Evolutionary conservation across 495 filamentous ascomycete species (phyloP).

Genomic region (Rhizodiscina lignyota): DNA sequence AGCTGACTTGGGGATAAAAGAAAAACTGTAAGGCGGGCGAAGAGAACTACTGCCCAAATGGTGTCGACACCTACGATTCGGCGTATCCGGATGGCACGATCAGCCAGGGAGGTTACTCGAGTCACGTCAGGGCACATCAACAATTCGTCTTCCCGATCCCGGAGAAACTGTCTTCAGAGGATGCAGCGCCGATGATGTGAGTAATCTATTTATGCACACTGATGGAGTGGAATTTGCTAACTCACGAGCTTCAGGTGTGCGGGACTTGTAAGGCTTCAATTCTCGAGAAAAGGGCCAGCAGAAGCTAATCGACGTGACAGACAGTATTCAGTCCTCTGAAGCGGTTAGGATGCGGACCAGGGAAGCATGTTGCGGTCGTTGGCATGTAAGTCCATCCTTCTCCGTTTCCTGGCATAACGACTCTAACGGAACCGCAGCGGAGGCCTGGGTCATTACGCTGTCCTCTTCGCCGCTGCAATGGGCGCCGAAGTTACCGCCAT

Average conservation of each 20-base stretch:
- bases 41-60: constrained; percentile 63
- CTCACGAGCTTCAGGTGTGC: too few species aligned
- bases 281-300: too few species aligned
- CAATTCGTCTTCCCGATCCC: constrained; percentile 72
- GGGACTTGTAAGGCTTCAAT: too few species aligned
- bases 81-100: constrained; percentile 48
- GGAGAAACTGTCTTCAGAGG: constrained; percentile 42
- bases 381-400: constrained; percentile 30
- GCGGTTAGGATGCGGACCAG: constrained; percentile 52
- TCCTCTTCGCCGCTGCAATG: constrained; percentile 23
- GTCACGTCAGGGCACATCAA: constrained; percentile 59
- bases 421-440: constrained; percentile 9
- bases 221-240: too few species aligned
- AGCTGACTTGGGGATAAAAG: too few species aligned
- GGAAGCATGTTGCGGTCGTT: constrained; percentile 71
- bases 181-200: constrained; percentile 79
- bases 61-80: constrained; percentile 49
- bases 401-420: too few species aligned
- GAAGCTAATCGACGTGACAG: too few species aligned
- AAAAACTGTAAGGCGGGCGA: constrained; percentile 53
- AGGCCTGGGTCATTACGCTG: constrained; percentile 27
- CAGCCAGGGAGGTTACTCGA: constrained; percentile 48
- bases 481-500: constrained; percentile 28
- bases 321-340: constrained; percentile 68
- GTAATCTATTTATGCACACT: too few species aligned